Evolutionary conservation across 2,329 filamentous ascomycete genomes (phyloP).

Genomic region (Botrytis elliptica): DNA sequence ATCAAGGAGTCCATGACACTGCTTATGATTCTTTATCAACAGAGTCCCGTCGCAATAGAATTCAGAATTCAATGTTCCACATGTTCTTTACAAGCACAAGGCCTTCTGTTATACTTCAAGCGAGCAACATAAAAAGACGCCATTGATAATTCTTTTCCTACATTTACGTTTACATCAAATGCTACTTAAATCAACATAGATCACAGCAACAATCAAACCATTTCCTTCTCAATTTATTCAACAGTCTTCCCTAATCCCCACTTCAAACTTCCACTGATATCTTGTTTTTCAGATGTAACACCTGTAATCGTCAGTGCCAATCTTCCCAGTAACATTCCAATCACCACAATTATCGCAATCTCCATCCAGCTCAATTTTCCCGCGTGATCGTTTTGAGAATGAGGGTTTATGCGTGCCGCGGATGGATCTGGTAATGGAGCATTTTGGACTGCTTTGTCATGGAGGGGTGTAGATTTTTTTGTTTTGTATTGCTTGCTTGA

Average conservation of each 20-base stretch:
- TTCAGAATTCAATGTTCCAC: not conserved
- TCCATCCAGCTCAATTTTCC: not conserved
- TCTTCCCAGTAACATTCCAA: not conserved
- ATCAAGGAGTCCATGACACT: not conserved
- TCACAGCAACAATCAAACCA: not conserved
- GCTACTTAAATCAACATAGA: not conserved
- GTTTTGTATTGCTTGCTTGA: not conserved
- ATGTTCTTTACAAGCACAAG: not conserved
- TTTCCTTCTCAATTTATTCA: not conserved
- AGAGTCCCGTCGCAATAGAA: not conserved
- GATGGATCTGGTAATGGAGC: too few relatives aligned
- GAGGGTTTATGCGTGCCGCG: too few relatives aligned
- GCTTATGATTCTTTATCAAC: not conserved
- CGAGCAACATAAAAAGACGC: accelerated
- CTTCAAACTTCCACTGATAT: too few relatives aligned
- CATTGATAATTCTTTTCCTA: not conserved
- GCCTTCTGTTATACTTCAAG: not conserved
- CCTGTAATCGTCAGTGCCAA: not conserved
- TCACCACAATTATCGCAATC: not conserved
- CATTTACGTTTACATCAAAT: not conserved
- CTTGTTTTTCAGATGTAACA: not conserved
- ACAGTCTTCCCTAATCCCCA: not conserved
- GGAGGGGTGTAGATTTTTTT: not conserved
- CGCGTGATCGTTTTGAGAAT: not conserved
- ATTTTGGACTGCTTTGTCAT: not conserved